These are phyloP conservation scores for Trichocomaceae sp. DNA, from an alignment of 2,329 filamentous ascomycete genomes.

Conservation along the genomic window DNA sequence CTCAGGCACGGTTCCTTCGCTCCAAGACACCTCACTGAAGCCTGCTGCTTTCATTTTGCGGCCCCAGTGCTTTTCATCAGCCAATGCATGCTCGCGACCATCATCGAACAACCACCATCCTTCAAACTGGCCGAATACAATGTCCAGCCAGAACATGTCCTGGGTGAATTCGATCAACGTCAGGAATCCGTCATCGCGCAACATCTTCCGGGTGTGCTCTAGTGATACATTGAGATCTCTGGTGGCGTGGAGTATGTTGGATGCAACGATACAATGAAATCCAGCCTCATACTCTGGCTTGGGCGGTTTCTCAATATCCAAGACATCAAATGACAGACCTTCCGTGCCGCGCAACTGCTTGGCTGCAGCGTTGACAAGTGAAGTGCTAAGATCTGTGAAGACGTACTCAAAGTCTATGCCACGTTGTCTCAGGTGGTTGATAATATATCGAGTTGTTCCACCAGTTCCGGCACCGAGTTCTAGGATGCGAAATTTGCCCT, in stretches of 20 bases:
- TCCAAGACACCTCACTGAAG: neutral
- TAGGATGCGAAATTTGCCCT: neutral
- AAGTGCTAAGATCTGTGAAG: constrained; percentile 2
- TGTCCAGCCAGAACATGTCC: constrained; percentile 26
- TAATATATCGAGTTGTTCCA: neutral
- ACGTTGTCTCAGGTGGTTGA: neutral
- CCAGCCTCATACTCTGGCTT: neutral
- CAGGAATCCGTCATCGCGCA: neutral
- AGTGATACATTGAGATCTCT: neutral
- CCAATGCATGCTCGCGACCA: constrained; percentile 21
- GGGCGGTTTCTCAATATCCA: constrained; percentile 2
- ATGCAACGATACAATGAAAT: neutral
- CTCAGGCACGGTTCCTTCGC: neutral
- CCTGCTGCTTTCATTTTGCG: neutral
- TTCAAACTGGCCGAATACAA: constrained; percentile 33
- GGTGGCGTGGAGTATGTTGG: neutral
- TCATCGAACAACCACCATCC: constrained; percentile 38
- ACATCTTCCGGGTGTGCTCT: neutral
- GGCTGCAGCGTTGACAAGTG: neutral
- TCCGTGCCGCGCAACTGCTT: neutral
- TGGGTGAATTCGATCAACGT: constrained; percentile 25
- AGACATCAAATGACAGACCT: neutral
- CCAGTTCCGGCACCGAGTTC: constrained; percentile 4
- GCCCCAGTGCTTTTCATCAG: constrained; percentile 15
- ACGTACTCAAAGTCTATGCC: neutral